phyloP scores from a whole-genome alignment of 2,329 filamentous ascomycete species.

The Claviceps fusiformis region DNA sequence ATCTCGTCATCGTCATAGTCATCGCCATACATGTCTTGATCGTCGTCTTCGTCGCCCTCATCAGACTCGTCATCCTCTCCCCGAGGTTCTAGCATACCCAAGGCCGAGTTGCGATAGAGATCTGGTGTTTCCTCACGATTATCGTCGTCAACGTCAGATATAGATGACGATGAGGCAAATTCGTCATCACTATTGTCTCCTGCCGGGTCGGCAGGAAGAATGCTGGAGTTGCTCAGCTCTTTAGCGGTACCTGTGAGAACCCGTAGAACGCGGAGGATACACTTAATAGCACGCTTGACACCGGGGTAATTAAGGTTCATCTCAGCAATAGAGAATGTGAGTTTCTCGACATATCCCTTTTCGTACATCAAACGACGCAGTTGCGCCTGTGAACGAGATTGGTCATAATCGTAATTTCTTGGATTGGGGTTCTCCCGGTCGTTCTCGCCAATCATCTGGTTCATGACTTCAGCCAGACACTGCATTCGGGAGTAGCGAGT shows the following conservation, averaged over 20 bases:
- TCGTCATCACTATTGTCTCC: slow-evolving; percentile 69
- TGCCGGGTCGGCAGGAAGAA: slow-evolving; percentile 52
- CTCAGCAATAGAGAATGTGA: slow-evolving; percentile 87
- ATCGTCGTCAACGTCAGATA: slow-evolving; percentile 68
- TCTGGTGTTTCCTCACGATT: slow-evolving; percentile 91
- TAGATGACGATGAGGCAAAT: slow-evolving; percentile 72
- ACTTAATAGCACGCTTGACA: slow-evolving; percentile 89
- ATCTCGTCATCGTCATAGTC: slow-evolving; percentile 87
- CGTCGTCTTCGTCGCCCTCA: slow-evolving; percentile 57
- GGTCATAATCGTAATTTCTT: slow-evolving; percentile 25
- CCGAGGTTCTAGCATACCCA: slow-evolving; percentile 84
- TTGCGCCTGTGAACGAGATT: slow-evolving; percentile 58
- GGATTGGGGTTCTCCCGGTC: slow-evolving; percentile 41
- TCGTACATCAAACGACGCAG: slow-evolving; percentile 95
- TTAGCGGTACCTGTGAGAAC: slow-evolving; percentile 79
- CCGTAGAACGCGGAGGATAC: slow-evolving; percentile 81
- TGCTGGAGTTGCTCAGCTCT: slow-evolving; percentile 66
- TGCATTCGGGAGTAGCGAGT: slow-evolving; percentile 79
- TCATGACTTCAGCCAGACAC: slow-evolving; percentile 80
- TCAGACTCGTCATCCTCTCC: slow-evolving; percentile 73
- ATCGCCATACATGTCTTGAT: slow-evolving; percentile 87
- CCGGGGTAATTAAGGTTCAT: slow-evolving; percentile 90
- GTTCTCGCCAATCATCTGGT: slow-evolving; percentile 75
- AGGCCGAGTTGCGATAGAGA: slow-evolving; percentile 86
- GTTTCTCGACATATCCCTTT: slow-evolving; percentile 80